Evolutionary conservation across 2,329 filamentous ascomycete species (phyloP), one percentile per base, ranked within the genome.

Genomic region (Plectosphaerella sp.): DNA sequence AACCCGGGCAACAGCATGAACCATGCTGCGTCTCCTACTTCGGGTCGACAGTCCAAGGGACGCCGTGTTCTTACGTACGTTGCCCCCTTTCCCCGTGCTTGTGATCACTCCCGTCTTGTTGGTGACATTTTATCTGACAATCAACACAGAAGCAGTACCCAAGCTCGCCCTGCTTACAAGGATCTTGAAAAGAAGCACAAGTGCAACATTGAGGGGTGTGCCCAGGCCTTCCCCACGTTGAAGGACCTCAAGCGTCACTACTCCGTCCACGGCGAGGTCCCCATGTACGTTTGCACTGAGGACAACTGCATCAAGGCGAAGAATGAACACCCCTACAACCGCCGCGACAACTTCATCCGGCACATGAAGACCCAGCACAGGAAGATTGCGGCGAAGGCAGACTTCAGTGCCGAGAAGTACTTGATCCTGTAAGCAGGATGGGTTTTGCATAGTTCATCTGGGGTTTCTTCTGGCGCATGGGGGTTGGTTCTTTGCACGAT

Each of bases 221-320:
- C 52, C 36, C 55, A 58, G 36, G 59, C 57, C 28, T 63, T 63
- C 25, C 54, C 60, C 22, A 63, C 61, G 33, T 55, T 57, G 33
- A 63, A 63, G 52, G 61, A 63, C 52, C 57, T 62, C 15, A 62
- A 61, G 56, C 56, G 61, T 11, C 61, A 63, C 48, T 43, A 53
- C 45, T 51, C 43, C 41, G 58, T 56, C 49, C 57, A 59, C 50
- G 52, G 49, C 35, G 57, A 52, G 24, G 45, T 51, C 48, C 53
- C 53, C 45, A 52, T 51, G 18, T 62, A 61, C 54, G 54, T 53
- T 20, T 63, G 61, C 53, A 58, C 53, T 20, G 55, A 62, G 33
- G 35, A 51, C n/a, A 58, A 59, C n/a, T 63, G 61, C 54, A 55
- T 54, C 18, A 63, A 63, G 52, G 57, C 60, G 45, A 52, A 53